Evolutionary conservation across 1,139 yeast species (phyloP), one percentile per base, ranked within the genome.

Genomic region (Geotrichum klebahnii): DNA sequence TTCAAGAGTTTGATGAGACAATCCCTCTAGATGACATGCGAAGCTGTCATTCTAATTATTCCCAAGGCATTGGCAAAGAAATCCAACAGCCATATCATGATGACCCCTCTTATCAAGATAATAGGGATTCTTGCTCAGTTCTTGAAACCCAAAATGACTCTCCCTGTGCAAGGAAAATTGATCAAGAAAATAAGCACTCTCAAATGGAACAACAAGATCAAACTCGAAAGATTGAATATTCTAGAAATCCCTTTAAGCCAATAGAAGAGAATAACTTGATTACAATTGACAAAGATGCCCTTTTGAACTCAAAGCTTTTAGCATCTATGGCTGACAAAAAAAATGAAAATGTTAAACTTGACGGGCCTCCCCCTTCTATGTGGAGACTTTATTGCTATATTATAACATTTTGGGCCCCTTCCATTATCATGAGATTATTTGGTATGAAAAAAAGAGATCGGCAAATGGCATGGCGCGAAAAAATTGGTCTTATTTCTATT

Each of bases 401-500:
- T 9, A 67, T 88, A 19, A 87, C 96, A 0, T 82, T 85, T 64
- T 85, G 94, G 89, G 84, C 94, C 86, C 90, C 90, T 1, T 95
- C 96, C 0, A 75, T 80, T 10, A 81, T 86, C 0, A 69, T 88
- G 58, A 71, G 70, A 48, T 63, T 82, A 44, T 81, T 78, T 66
- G 96, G 96, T 1, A 75, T 87, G 70, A 74, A 75, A 31, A 79
- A 82, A 33, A 77, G 78, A 57, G 84, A 79, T 47, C 77, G 90
- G 59, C 95, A 85, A 65, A 77, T 79, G 69, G 96, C 96, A 0
- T 89, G 97, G 97, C 76, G 96, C 64, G 96, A 89, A 65, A 89
- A 89, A 64, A 80, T 87, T 42, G 96, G 84, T 0, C 72, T 88
- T 49, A 71, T 88, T 41, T 75, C 88, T 1, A 73, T 88, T 51